Evolutionary conservation across 805 yeast species (phyloP).

Genomic region (Suhomyces faveliae): DNA sequence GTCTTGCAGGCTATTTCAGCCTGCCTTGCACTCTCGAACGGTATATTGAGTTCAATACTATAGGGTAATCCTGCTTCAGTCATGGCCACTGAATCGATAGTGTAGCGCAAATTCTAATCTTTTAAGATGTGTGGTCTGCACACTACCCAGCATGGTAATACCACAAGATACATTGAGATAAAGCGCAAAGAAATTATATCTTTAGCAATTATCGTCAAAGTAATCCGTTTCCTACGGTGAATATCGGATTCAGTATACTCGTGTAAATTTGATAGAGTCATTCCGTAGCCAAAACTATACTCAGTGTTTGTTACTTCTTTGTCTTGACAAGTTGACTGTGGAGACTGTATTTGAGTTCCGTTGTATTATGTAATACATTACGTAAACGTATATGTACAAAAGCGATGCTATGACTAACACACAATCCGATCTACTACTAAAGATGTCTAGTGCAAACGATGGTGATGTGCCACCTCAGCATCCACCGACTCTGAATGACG

Average conservation of each 20-base stretch:
- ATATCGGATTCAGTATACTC: too few species aligned
- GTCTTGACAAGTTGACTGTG: too few species aligned
- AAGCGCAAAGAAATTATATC: too few species aligned
- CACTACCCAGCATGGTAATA: neutral
- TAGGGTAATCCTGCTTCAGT: constrained; percentile 14
- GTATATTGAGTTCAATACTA: constrained; percentile 47
- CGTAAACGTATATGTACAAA: neutral
- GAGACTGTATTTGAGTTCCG: too few species aligned
- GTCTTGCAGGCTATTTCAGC: constrained; percentile 64
- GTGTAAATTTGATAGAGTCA: too few species aligned
- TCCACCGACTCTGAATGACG: neutral
- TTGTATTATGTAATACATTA: neutral
- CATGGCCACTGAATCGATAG: neutral
- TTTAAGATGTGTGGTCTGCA: neutral
- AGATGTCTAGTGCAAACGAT: neutral
- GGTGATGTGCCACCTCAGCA: neutral
- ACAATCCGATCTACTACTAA: neutral
- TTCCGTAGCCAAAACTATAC: too few species aligned
- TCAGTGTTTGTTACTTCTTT: too few species aligned
- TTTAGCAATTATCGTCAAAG: too few species aligned
- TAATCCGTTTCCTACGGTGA: too few species aligned
- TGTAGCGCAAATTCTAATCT: neutral
- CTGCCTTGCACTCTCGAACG: constrained; percentile 58
- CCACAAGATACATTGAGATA: too few species aligned
- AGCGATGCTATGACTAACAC: constrained; percentile 1